Percentiles rank a stretch among this genome's conserved stretches.
phyloP scores from a whole-genome alignment of 805 yeast species.

The Metschnikowia shivogae region DNA sequence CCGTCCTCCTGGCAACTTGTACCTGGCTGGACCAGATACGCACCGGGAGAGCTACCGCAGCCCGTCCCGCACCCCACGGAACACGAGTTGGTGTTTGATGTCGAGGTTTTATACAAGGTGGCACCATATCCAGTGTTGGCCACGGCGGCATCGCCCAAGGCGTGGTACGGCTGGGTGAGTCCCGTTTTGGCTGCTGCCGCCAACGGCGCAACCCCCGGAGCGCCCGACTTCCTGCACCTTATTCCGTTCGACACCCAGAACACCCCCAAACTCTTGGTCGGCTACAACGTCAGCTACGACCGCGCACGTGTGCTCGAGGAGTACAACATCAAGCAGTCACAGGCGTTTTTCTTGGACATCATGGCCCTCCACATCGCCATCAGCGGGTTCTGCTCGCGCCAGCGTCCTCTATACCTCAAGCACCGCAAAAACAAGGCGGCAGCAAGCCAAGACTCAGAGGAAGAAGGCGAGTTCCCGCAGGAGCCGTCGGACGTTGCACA shows the following conservation, averaged over 20 bases:
- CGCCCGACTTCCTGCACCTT: slow-evolving; percentile 52
- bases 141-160: slow-evolving; percentile 65
- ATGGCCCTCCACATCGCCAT: slow-evolving; percentile 90
- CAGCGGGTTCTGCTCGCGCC: slow-evolving; percentile 90
- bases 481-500: slow-evolving; percentile 24
- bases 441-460: slow-evolving; percentile 18
- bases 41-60: slow-evolving; percentile 47
- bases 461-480: slow-evolving; percentile 1
- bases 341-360: slow-evolving; percentile 82
- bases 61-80: slow-evolving; percentile 68
- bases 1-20: slow-evolving; percentile 54
- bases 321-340: slow-evolving; percentile 60
- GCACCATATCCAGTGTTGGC: slow-evolving; percentile 78
- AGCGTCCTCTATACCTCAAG: slow-evolving; percentile 72
- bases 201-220: slow-evolving; percentile 29
- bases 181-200: slow-evolving; percentile 55
- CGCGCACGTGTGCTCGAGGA: slow-evolving; percentile 84
- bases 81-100: slow-evolving; percentile 76
- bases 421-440: slow-evolving; percentile 39
- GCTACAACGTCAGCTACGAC: slow-evolving; percentile 89
- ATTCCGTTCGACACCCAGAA: slow-evolving; percentile 63
- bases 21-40: slow-evolving; percentile 84
- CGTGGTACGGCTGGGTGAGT: slow-evolving; percentile 95
- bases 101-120: slow-evolving; percentile 76
- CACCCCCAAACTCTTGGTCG: slow-evolving; percentile 61